These are phyloP conservation scores for Neurospora pannonica DNA, from an alignment of 495 filamentous ascomycete species.

Conservation along the genomic window DNA sequence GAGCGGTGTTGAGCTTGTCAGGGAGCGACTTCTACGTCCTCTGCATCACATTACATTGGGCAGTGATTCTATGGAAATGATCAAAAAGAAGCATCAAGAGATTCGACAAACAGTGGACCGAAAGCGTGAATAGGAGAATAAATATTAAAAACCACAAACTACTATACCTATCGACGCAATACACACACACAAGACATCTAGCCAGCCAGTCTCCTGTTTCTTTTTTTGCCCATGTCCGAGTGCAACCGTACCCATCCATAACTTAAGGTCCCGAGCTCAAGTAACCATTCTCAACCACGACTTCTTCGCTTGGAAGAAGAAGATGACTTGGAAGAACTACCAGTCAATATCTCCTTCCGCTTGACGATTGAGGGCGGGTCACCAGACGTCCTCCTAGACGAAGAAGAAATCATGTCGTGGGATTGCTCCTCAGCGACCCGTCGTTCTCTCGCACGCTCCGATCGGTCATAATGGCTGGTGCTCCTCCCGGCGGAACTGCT, in stretches of 20 bases:
- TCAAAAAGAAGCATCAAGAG: background rate
- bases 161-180: background rate
- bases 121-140: background rate
- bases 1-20: background rate
- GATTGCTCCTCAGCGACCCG: background rate
- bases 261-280: background rate
- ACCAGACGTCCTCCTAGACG: background rate
- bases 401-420: background rate
- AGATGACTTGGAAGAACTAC: background rate
- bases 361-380: background rate
- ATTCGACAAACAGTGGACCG: background rate
- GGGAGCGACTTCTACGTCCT: background rate
- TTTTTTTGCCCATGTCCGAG: background rate
- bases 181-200: background rate
- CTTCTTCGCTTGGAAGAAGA: background rate
- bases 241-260: background rate
- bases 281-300: background rate
- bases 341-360: background rate
- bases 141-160: background rate
- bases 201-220: background rate
- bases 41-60: background rate
- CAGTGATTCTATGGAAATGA: background rate
- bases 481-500: background rate
- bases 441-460: background rate
- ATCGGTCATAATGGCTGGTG: background rate